These are phyloP conservation scores for Trebouxia sp. DNA, from an alignment of 139 green algal genomes.

Conservation along the genomic window DNA sequence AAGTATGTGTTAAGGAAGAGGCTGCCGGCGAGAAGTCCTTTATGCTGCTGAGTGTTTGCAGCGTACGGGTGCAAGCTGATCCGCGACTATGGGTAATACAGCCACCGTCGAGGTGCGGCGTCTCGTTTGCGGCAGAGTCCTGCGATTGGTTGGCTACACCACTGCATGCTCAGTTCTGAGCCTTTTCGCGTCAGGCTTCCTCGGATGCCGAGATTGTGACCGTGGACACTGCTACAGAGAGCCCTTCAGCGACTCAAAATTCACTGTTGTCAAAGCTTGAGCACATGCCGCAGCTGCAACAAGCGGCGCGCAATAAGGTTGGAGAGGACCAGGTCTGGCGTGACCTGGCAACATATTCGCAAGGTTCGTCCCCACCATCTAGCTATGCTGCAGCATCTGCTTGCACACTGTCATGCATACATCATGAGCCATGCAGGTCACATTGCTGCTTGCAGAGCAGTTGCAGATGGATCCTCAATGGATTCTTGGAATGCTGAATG, in stretches of 20 bases:
- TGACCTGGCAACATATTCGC: background rate
- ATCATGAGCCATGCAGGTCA: no score
- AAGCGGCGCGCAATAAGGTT: no score
- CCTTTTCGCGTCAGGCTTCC: no score
- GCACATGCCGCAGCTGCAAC: background rate
- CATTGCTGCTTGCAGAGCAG: background rate
- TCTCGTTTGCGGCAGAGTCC: no score
- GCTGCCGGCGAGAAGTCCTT: no score
- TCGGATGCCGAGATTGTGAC: background rate
- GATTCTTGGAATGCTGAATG: background rate
- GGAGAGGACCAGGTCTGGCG: slow-evolving; percentile 7
- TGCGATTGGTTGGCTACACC: no score
- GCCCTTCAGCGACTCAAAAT: background rate
- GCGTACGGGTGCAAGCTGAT: no score
- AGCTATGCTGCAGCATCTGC: background rate
- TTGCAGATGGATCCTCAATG: background rate
- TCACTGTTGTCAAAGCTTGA: background rate
- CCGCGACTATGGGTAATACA: no score
- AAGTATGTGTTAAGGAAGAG: no score
- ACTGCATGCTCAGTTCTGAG: no score
- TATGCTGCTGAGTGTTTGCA: no score
- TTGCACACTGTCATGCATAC: background rate
- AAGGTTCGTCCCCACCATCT: background rate
- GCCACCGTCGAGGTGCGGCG: no score
- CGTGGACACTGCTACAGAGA: background rate